Evolutionary conservation across 1,139 yeast genomes (phyloP).

Genomic region (Spencermartinsiella ligniputridi): DNA sequence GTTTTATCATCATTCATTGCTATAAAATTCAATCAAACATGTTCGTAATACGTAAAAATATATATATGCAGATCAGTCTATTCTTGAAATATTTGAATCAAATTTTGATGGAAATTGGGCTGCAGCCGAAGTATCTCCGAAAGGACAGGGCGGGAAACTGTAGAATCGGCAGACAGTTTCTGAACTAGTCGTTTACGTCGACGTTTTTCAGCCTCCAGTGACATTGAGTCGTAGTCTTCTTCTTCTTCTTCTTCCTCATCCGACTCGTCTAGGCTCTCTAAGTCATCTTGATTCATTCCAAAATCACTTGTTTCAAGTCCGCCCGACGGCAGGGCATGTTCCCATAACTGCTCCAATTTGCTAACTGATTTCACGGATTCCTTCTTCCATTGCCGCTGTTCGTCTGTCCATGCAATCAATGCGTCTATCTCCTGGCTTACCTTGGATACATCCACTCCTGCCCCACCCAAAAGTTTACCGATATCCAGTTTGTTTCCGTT

Average conservation of each 20-base stretch:
- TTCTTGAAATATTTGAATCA: not conserved
- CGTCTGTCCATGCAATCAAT: conserved; percentile 42
- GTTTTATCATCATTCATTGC: no score
- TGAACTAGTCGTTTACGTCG: conserved; percentile 18
- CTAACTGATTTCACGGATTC: conserved; percentile 17
- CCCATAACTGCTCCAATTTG: conserved; percentile 27
- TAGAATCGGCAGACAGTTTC: conserved; percentile 11
- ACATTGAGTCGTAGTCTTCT: conserved; percentile 10
- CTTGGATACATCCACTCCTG: conserved; percentile 35
- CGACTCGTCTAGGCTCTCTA: conserved; percentile 30
- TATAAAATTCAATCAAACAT: no score
- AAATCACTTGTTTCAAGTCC: conserved; percentile 47
- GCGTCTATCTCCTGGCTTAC: conserved; percentile 43
- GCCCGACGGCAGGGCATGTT: conserved; percentile 36
- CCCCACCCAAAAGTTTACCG: conserved; percentile 24
- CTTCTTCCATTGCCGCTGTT: conserved; percentile 37
- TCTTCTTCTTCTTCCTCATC: conserved; percentile 36
- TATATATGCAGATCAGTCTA: not conserved
- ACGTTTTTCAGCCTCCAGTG: conserved; percentile 14
- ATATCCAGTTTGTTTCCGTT: conserved; percentile 35
- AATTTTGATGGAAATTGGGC: conserved; percentile 23
- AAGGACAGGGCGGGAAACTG: conserved; percentile 26
- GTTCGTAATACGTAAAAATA: no score
- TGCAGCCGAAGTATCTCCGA: conserved; percentile 26
- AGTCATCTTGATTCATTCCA: conserved; percentile 49